Conservation (phyloP, 1,284 basidiomycete genomes). For the Melampsora americana region DNA sequence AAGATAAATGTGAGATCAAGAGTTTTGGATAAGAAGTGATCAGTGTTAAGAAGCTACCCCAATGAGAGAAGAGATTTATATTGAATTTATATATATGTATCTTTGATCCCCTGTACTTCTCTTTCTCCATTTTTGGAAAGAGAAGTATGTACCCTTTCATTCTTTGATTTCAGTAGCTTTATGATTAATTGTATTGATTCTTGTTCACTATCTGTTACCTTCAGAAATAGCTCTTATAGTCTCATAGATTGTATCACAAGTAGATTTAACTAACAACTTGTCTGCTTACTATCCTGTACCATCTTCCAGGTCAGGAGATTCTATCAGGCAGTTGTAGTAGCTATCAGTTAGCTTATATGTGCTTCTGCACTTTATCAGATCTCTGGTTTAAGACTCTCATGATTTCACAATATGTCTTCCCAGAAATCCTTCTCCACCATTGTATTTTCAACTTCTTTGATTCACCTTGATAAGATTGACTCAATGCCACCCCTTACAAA, state of each 20-base stretch:
- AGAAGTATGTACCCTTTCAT: too few relatives aligned
- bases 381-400: too few relatives aligned
- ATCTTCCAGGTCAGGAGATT: too few relatives aligned
- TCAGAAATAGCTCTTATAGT: neutral
- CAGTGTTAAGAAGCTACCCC: neutral
- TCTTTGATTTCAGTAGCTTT: neutral
- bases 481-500: too few relatives aligned
- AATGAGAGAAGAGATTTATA: neutral
- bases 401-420: too few relatives aligned
- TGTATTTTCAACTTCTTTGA: too few relatives aligned
- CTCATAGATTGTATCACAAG: neutral
- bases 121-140: neutral
- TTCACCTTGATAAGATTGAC: too few relatives aligned
- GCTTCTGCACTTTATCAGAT: too few relatives aligned
- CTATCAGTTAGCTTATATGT: too few relatives aligned
- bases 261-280: neutral
- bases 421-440: too few relatives aligned
- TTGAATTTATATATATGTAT: neutral
- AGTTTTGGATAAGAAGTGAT: neutral
- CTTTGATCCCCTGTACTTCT: neutral
- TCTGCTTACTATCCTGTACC: neutral
- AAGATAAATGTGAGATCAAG: neutral
- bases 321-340: too few relatives aligned
- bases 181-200: neutral
- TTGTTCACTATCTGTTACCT: neutral